phyloP scores from a whole-genome alignment of 306 rosid species.

The Mimosa bimucronata region DNA sequence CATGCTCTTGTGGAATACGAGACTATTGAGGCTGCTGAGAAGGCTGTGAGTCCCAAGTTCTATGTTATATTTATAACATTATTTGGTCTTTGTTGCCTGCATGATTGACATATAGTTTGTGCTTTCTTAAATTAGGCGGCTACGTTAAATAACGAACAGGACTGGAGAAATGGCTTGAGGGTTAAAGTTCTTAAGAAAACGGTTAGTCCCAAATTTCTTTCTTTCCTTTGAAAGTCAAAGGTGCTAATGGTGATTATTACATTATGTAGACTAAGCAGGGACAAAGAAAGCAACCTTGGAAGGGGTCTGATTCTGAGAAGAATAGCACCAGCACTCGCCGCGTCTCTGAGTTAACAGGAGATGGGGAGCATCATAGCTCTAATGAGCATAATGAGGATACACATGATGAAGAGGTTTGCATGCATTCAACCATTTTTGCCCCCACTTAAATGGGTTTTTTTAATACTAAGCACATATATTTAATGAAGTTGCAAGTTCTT shows the following conservation, averaged over 20 bases:
- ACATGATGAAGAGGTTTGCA: slow-evolving; percentile 72
- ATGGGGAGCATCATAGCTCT: slow-evolving; percentile 64
- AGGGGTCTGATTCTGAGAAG: slow-evolving; percentile 69
- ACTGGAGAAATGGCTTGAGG: slow-evolving; percentile 96
- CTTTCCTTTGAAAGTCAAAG: slow-evolving; percentile 19
- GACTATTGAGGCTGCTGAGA: slow-evolving; percentile 87
- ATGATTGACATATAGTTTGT: slow-evolving; percentile 24
- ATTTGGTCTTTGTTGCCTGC: slow-evolving; percentile 17
- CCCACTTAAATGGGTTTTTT: not conserved
- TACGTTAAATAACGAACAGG: slow-evolving; percentile 72
- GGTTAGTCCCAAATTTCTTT: slow-evolving; percentile 49
- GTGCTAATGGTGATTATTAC: slow-evolving; percentile 36
- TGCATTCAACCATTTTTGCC: not conserved
- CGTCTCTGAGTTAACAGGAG: slow-evolving; percentile 56
- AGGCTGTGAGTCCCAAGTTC: slow-evolving; percentile 72
- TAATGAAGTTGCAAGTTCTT: not conserved
- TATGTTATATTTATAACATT: slow-evolving; percentile 9
- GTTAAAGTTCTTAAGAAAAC: slow-evolving; percentile 78
- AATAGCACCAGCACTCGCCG: slow-evolving; percentile 49
- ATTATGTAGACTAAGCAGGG: slow-evolving; percentile 66
- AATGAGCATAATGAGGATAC: slow-evolving; percentile 68
- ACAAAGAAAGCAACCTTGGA: slow-evolving; percentile 71
- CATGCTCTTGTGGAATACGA: slow-evolving; percentile 94
- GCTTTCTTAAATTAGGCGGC: slow-evolving; percentile 59
- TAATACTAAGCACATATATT: not conserved